Evolutionary conservation across 306 rosid genomes (phyloP), one percentile per base, ranked within the genome.

Genomic region (Cucurbita maxima): DNA sequence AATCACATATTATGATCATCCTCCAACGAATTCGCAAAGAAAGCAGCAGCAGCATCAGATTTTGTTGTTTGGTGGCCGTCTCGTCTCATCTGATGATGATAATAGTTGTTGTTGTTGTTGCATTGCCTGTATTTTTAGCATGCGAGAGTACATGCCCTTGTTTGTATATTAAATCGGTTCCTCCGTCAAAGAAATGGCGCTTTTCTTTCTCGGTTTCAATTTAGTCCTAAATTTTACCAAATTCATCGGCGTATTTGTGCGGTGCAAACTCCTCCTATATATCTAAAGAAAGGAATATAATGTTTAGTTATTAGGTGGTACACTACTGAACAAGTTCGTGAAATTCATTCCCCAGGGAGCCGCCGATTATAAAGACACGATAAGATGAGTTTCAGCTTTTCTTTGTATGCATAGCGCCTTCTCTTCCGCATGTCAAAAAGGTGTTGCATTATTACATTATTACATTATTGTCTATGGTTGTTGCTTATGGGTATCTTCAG

Each of bases 81-180:
- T 60, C 11, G 6, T 30, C 10, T 30, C 34, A 30, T 30, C 34
- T 30, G 34, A 30, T 13, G 19, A 7, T 53, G 5, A 5, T 63
- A 63, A 51, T 51, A 70, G 47, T 48, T 30, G 34, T 22, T 22
- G 50, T n/a, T n/a, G n/a, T 48, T 51, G 74, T 48, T 70, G 11
- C 47, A 34, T 70, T 70, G 55, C 45, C 25, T 70, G 74, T 70
- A 70, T 30, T 48, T 34, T 50, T 70, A 51, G 74, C 8, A 47
- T 51, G 74, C 45, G 47, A 70, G 56, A 68, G 74, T 48, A 30
- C 45, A 70, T 34, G 74, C 69, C 53, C 9, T 7, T 70, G 74
- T 12, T 51, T 70, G 74, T 70, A 70, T 48, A 70, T 70, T 70
- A 70, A 70, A 70, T 70, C 34, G 74, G 72, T 48, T 30, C 34